Percentiles rank a stretch among this genome's conserved stretches.
These are phyloP conservation scores for Phycomyces nitens DNA, from an alignment of 192 early-diverging fungal species.

Conservation along the genomic window DNA sequence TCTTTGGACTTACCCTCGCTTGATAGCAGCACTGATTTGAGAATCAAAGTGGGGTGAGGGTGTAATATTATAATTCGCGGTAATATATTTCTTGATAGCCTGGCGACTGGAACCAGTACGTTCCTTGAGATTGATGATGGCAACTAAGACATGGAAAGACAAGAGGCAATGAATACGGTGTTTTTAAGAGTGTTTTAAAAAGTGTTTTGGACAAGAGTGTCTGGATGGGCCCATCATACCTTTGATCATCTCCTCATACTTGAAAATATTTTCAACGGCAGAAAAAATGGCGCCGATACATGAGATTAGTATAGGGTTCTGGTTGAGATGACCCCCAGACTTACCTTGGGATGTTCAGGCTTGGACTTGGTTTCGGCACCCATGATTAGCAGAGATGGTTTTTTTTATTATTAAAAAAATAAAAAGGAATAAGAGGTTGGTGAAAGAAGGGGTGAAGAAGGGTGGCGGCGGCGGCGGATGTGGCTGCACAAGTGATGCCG, in stretches of 20 bases:
- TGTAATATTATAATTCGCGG: conserved; percentile 59
- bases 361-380: background rate
- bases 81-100: conserved; percentile 78
- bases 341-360: conserved; percentile 34
- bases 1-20: conserved; percentile 40
- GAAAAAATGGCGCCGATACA: background rate
- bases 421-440: background rate
- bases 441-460: too few species aligned
- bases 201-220: background rate
- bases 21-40: conserved; percentile 61
- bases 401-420: background rate
- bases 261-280: background rate
- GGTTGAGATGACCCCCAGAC: background rate
- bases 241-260: conserved; percentile 39
- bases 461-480: too few species aligned
- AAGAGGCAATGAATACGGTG: background rate
- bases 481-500: too few species aligned
- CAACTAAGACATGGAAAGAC: conserved; percentile 19
- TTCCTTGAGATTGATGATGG: conserved; percentile 61
- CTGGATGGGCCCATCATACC: conserved; percentile 4
- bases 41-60: conserved; percentile 48
- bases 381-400: background rate
- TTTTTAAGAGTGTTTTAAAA: too few species aligned
- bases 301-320: background rate
- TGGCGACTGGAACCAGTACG: conserved; percentile 67